A percentile compares a stretch with the other conserved stretches of the same genome.
phyloP scores from a whole-genome alignment of 495 filamentous ascomycete species.

The Lepidopterella palustris region DNA sequence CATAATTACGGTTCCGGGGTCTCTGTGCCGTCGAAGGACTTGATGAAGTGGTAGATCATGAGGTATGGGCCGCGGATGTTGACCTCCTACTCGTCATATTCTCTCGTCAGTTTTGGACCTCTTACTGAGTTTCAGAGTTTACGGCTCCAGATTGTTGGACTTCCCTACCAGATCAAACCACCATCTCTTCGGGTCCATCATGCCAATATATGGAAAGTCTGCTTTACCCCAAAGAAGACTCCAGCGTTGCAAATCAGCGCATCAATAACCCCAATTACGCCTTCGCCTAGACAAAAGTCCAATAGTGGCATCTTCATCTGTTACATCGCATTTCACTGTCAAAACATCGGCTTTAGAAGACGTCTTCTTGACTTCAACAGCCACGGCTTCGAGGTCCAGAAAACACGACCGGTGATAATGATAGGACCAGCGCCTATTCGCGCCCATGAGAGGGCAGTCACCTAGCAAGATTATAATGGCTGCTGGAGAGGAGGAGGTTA shows the following conservation, averaged over 20 bases:
- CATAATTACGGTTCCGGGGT: conserved; percentile 16
- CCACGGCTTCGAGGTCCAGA: conserved; percentile 1
- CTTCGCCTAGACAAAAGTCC: background rate
- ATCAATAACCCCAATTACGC: conserved; percentile 17
- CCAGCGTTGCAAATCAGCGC: conserved; percentile 24
- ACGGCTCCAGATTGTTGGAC: background rate
- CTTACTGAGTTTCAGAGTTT: background rate
- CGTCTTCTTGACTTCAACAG: conserved; percentile 6
- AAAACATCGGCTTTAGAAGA: conserved; percentile 11
- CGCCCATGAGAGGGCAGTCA: conserved; percentile 13
- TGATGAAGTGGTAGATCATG: conserved; percentile 17
- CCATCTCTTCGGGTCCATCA: conserved; percentile 12
- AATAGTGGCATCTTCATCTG: conserved; percentile 3
- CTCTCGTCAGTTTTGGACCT: background rate
- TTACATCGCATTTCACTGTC: conserved; percentile 5
- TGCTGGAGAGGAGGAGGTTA: background rate
- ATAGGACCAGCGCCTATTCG: conserved; percentile 10
- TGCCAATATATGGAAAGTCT: conserved; percentile 8
- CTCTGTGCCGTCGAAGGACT: background rate
- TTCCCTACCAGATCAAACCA: conserved; percentile 20
- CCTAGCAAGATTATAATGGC: background rate
- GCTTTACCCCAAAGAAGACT: background rate
- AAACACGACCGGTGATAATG: conserved; percentile 8
- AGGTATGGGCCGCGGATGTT: conserved; percentile 22
- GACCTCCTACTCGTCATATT: conserved; percentile 11